Conservation (phyloP, 768 basidiomycete species). For the Trametes meyenii region DNA sequence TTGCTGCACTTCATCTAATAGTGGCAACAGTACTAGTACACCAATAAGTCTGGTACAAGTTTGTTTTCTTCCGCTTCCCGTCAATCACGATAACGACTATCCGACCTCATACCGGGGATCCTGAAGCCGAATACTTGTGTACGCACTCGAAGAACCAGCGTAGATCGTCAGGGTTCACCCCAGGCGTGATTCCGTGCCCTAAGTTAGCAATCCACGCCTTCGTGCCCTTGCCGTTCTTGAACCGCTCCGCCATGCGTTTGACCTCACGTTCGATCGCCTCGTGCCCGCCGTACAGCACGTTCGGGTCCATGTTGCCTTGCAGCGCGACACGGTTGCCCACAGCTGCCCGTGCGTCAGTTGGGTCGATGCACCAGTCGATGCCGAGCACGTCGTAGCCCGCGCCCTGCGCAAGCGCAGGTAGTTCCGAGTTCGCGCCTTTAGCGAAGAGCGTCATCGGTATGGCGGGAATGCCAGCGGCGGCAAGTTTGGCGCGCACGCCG, state of each 20-base stretch:
- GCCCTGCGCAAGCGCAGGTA: conserved; percentile 58
- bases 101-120: neutral
- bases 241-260: conserved; percentile 79
- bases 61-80: neutral
- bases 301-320: conserved; percentile 95
- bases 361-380: conserved; percentile 90
- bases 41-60: neutral
- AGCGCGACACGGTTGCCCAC: conserved; percentile 67
- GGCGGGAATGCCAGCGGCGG: conserved; percentile 50
- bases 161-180: conserved; percentile 92
- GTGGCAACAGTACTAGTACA: conserved; percentile 8
- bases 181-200: conserved; percentile 96
- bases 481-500: conserved; percentile 64
- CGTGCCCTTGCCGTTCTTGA: conserved; percentile 53
- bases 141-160: conserved; percentile 90
- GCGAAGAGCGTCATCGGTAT: conserved; percentile 92
- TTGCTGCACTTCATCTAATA: neutral
- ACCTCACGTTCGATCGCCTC: conserved; percentile 88
- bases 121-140: conserved; percentile 68
- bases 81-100: neutral
- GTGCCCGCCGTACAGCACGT: conserved; percentile 79
- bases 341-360: conserved; percentile 63
- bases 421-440: conserved; percentile 85
- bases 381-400: conserved; percentile 87
- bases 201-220: conserved; percentile 96